phyloP scores from a whole-genome alignment of 2,329 filamentous ascomycete genomes.

The Aspergillus hortae region DNA sequence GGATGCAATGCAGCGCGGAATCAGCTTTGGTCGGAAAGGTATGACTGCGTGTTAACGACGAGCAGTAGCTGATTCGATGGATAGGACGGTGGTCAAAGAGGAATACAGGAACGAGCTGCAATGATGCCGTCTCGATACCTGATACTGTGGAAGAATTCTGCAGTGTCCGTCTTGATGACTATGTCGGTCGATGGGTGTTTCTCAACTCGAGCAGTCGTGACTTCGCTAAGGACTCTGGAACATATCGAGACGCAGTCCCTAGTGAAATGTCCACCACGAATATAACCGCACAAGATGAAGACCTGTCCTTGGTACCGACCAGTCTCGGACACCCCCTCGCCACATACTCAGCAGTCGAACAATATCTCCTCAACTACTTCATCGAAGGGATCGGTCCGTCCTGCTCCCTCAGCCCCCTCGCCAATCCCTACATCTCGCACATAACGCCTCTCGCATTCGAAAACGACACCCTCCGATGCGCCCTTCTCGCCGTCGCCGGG shows the following conservation, averaged over 20 bases:
- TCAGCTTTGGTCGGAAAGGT: constrained; percentile 24
- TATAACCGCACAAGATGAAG: not conserved
- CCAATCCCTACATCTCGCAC: constrained; percentile 29
- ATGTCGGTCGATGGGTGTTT: constrained; percentile 20
- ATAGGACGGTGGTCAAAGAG: constrained; percentile 9
- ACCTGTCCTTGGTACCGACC: not conserved
- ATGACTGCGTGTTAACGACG: not conserved
- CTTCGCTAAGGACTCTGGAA: constrained; percentile 3
- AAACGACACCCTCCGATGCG: constrained; percentile 21
- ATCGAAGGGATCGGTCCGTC: constrained; percentile 26
- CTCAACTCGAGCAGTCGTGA: constrained; percentile 22
- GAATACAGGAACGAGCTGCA: not conserved
- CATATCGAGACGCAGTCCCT: too few species aligned
- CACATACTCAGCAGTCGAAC: constrained; percentile 9
- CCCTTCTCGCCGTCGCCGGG: constrained; percentile 26
- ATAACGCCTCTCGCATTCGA: constrained; percentile 21
- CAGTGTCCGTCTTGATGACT: constrained; percentile 1
- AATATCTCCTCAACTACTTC: constrained; percentile 26
- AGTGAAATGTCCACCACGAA: not conserved
- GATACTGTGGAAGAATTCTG: not conserved
- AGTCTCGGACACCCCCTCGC: constrained; percentile 11
- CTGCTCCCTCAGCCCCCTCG: constrained; percentile 25
- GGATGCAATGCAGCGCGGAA: constrained; percentile 28
- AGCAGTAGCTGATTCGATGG: not conserved
- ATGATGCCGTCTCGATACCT: constrained; percentile 9